These are phyloP conservation scores for Aspergillus alliaceus DNA, from an alignment of 2,329 filamentous ascomycete species.

Conservation along the genomic window DNA sequence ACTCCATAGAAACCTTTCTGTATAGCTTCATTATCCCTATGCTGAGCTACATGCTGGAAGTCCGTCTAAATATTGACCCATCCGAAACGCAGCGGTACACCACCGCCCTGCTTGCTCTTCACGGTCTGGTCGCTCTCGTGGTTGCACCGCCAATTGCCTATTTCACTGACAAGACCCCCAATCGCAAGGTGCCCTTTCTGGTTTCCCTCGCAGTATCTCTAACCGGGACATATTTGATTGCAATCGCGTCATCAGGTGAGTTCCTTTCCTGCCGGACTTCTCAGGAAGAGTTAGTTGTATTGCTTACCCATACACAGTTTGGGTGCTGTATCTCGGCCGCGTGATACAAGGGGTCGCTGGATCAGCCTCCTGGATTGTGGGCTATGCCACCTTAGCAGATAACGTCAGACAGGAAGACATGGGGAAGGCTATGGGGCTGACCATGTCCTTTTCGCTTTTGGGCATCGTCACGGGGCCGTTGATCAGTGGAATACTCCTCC, in stretches of 20 bases:
- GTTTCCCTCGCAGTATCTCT: no score
- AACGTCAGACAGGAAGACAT: conserved; percentile 16
- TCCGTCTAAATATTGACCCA: conserved; percentile 18
- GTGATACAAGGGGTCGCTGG: conserved; percentile 24
- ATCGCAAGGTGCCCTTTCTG: no score
- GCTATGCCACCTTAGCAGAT: conserved; percentile 21
- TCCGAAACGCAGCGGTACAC: conserved; percentile 16
- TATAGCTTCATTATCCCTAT: conserved; percentile 27
- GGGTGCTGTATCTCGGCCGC: conserved; percentile 19
- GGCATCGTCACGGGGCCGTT: conserved; percentile 20
- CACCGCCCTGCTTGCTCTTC: conserved; percentile 14
- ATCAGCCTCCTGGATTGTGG: conserved; percentile 25
- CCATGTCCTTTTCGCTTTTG: conserved; percentile 13
- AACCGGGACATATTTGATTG: no score
- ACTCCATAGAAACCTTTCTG: conserved; percentile 21
- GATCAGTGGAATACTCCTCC: conserved; percentile 18
- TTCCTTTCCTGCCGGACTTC: no score
- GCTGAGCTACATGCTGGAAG: conserved; percentile 22
- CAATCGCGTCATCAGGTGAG: no score
- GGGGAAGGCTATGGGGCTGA: conserved; percentile 19
- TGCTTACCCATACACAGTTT: no score
- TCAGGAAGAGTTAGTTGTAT: no score
- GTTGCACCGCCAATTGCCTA: no score
- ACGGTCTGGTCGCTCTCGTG: conserved; percentile 20
- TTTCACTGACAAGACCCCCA: no score